Percentiles rank a stretch among this genome's conserved stretches.
Evolutionary conservation across 257 asterid genomes (phyloP).

Genomic region (Eustoma russellianum): DNA sequence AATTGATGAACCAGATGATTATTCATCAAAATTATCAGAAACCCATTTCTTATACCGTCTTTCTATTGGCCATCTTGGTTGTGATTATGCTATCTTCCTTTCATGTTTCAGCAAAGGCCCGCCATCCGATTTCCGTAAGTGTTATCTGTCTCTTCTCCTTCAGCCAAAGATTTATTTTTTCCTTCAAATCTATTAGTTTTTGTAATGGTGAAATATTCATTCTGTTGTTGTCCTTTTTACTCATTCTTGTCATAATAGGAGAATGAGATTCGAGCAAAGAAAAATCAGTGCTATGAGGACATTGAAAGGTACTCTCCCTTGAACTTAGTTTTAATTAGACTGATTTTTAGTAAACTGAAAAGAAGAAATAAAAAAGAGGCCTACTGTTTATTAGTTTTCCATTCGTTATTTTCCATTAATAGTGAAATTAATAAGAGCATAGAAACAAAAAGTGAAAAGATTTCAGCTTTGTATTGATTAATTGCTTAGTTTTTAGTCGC

Average conservation of each 20-base stretch:
- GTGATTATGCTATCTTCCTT: slow-evolving; percentile 18
- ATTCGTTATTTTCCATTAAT: neutral
- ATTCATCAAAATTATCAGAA: neutral
- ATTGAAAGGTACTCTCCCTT: slow-evolving; percentile 54
- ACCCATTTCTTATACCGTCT: neutral
- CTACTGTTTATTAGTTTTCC: neutral
- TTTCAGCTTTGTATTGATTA: too few relatives aligned
- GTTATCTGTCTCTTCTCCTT: neutral
- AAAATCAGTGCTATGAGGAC: slow-evolving; percentile 69
- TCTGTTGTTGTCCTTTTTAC: neutral
- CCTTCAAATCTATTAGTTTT: neutral
- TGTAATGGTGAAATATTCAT: neutral
- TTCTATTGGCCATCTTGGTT: slow-evolving; percentile 18
- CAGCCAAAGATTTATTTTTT: neutral
- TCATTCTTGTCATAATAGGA: slow-evolving; percentile 31
- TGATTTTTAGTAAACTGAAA: neutral
- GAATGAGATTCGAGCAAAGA: slow-evolving; percentile 53
- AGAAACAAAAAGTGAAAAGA: too few relatives aligned
- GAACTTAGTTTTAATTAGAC: neutral
- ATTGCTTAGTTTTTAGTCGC: too few relatives aligned
- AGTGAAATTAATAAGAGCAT: neutral
- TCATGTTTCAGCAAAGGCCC: slow-evolving; percentile 56
- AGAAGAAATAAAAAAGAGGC: neutral
- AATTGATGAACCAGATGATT: slow-evolving; percentile 9
- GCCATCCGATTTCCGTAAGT: slow-evolving; percentile 65